A percentile compares a stretch with the other conserved stretches of the same genome.
Conservation (phyloP, 1,284 basidiomycete genomes). For the Marasmius oreades region DNA sequence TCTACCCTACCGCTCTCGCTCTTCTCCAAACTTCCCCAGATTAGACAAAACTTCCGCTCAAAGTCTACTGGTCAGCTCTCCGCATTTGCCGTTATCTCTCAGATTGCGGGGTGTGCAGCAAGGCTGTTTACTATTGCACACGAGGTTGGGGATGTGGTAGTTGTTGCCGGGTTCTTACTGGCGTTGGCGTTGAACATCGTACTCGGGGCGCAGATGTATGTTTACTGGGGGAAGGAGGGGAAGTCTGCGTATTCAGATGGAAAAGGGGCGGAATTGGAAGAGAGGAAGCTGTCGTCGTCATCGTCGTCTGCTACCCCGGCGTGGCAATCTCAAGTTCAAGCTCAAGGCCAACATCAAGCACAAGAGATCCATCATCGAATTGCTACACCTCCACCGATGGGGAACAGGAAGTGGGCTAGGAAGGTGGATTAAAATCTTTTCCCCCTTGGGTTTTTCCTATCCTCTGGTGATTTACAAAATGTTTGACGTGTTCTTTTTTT, state of each 20-base stretch:
- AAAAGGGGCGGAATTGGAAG: constrained; percentile 28
- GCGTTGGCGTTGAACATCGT: constrained; percentile 79
- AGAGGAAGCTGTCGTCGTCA: constrained; percentile 24
- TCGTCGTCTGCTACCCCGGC: constrained; percentile 7
- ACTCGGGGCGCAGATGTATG: constrained; percentile 76
- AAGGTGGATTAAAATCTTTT: constrained; percentile 73
- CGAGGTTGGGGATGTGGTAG: constrained; percentile 78
- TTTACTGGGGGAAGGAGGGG: constrained; percentile 69
- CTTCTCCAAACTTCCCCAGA: constrained; percentile 85
- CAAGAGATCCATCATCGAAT: constrained; percentile 29
- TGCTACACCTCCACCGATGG: constrained; percentile 30
- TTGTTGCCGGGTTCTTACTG: constrained; percentile 78
- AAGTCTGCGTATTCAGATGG: constrained; percentile 18
- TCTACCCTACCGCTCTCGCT: constrained; percentile 82
- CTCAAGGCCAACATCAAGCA: constrained; percentile 41
- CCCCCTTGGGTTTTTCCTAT: constrained; percentile 8
- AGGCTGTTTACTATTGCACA: constrained; percentile 86
- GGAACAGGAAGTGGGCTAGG: constrained; percentile 64
- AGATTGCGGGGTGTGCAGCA: constrained; percentile 82
- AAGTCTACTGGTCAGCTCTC: constrained; percentile 88
- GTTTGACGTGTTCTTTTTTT: not conserved
- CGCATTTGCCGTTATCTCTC: constrained; percentile 82
- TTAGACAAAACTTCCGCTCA: constrained; percentile 71
- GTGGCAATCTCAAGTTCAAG: constrained; percentile 23
- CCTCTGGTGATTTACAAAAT: not conserved